Conservation (phyloP, 2,329 filamentous ascomycete species). For the Nannizziopsis arthrosporioides region DNA sequence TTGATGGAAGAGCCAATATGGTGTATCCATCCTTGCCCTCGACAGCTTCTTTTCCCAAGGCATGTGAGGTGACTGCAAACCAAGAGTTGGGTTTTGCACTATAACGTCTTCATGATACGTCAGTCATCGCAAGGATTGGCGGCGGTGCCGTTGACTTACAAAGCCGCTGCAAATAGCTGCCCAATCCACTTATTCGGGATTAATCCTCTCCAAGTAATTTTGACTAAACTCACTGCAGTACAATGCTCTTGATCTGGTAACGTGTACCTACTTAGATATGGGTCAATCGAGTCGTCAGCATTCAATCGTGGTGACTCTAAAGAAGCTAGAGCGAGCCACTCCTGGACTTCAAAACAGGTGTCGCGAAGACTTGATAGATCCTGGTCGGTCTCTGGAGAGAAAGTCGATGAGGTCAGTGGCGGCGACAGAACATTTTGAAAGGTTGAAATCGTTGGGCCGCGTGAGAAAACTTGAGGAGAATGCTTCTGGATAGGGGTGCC, state of each 20-base stretch:
- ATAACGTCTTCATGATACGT: conserved; percentile 8
- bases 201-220: conserved; percentile 34
- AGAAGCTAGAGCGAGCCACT: conserved; percentile 52
- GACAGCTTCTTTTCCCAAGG: conserved; percentile 27
- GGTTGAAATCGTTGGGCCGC: conserved; percentile 18
- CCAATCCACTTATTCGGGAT: conserved; percentile 32
- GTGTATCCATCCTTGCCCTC: conserved; percentile 33
- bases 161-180: conserved; percentile 25
- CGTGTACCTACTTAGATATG: conserved; percentile 35
- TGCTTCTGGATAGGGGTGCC: conserved; percentile 28
- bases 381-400: conserved; percentile 10
- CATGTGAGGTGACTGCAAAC: conserved; percentile 27
- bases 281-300: conserved; percentile 30
- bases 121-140: neutral
- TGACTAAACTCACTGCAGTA: conserved; percentile 23
- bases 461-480: conserved; percentile 28
- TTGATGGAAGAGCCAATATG: conserved; percentile 18
- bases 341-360: conserved; percentile 44
- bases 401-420: conserved; percentile 23
- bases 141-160: conserved; percentile 24
- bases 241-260: conserved; percentile 24
- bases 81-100: conserved; percentile 18
- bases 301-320: conserved; percentile 31
- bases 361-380: conserved; percentile 46
- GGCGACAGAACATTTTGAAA: conserved; percentile 24